Evolutionary conservation across 2,329 filamentous ascomycete genomes (phyloP), one percentile per base, ranked within the genome.

Genomic region (Epicoccum nigrum): DNA sequence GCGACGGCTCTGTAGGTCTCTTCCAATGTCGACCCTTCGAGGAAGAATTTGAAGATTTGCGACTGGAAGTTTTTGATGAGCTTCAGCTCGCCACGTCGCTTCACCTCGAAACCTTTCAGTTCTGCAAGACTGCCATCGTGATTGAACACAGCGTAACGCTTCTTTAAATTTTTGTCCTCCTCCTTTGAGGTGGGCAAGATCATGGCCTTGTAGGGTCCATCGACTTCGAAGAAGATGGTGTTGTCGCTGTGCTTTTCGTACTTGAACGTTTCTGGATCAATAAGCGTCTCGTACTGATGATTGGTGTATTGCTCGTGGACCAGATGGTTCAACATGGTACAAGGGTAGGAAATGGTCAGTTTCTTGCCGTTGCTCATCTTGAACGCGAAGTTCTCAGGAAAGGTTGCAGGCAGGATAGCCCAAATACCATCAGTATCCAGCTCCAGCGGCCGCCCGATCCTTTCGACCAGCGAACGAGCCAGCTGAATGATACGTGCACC

Each of bases 1-100:
- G 95, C 92, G 2, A 99, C 95, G 2, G 93, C 88, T 12, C 76
- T 84, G 68, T 99, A 99, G 15, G 92, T 97, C 70, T 97, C 92
- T 2, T 86, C 80, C 37, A 99, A 81, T 0, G 92, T 96, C 4
- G 84, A 83, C 6, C 94, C 94, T 68, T 99, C 93, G 5, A 99
- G 79, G 77, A 99, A 99, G 76, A 99, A 97, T 71, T 96, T 97
- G 86, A 99, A 99, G 60, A 99, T 96, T 68, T 99, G 94, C 54
- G 94, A 91, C 74, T 99, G 94, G 73, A 99, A 99, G 70, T 97
- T 99, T 76, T 99, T 99, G 83, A 99, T 99, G 63, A 99, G 86
- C 77, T 99, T 99, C 63, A 99, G 79, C 77, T 99, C 94, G 80
- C 94, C 94, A 83, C 94, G 85, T 71, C 94, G 87, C 79, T 99